These are phyloP conservation scores for Heracleum sosnowskyi DNA, from an alignment of 129 eudicot species.

Conservation along the genomic window DNA sequence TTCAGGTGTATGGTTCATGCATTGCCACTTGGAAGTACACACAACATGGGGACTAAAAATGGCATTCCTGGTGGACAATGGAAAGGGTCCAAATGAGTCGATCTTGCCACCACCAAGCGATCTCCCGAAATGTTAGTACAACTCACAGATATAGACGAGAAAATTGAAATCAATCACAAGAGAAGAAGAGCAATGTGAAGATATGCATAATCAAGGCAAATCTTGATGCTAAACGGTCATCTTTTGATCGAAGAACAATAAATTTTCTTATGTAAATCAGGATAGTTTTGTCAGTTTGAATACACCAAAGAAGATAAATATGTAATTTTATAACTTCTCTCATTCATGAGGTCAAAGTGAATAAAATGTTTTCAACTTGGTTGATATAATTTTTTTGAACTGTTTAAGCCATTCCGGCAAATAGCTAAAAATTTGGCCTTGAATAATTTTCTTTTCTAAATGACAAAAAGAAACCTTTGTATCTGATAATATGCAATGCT, in stretches of 20 bases:
- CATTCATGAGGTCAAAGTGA: neutral
- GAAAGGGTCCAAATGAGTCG: constrained; percentile 68
- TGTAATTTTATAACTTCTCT: neutral
- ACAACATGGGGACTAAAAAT: no score
- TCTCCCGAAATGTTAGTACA: constrained; percentile 57
- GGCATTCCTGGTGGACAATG: constrained; percentile 47
- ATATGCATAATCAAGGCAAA: neutral
- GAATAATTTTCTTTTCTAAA: no score
- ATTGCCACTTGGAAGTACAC: no score
- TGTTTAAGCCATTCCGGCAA: neutral
- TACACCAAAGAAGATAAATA: neutral
- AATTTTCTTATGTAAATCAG: constrained; percentile 25
- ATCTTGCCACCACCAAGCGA: constrained; percentile 69
- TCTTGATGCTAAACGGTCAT: constrained; percentile 18
- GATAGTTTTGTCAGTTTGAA: constrained; percentile 7
- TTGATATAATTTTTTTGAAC: no score
- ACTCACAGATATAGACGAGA: neutral
- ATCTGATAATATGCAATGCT: no score
- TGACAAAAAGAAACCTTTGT: no score
- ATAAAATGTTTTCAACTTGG: neutral
- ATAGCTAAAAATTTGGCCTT: neutral
- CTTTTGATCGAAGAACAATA: neutral
- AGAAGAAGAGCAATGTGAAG: neutral
- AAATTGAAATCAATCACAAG: neutral
- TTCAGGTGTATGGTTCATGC: constrained; percentile 78